Base-by-base conservation (phyloP, 305 asterid species). In the Stenogyne calaminthoides region DNA sequence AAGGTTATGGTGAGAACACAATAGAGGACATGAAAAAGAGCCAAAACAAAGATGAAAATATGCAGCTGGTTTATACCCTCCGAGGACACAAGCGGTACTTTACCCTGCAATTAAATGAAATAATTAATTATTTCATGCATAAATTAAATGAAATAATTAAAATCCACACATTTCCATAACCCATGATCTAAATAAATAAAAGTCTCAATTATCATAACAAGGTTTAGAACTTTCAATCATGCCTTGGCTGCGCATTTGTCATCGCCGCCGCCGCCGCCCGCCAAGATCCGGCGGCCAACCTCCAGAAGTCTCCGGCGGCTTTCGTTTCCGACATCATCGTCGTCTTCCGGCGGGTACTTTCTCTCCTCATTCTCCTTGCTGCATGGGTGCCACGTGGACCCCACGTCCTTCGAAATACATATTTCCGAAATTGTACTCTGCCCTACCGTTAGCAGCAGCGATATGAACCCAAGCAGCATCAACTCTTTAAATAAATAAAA, bases 401-500 rank as follows among this genome's bases (percentile, higher is more conserved):
- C 97, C 4, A 68, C 80, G 4, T 69, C 61, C 32, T 75, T 68
- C 0, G 97, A 77, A 72, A 92, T 84, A 52, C 98, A 92, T 56
- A 92, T 90, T 3, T 76, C 42, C 15, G 97, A 86, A 10, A 92
- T 92, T 46, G 80, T 79, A 15, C 78, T 58, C 72, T 90, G 96
- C 49, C 88, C 90, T 14, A 88, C 91, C 6, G 97, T 90, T 29
- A 92, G 80, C 44, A 92, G 86, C 84, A 92, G 62, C 25, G 98
- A 92, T 80, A 90, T 92, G 63, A 92, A 92, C 40, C 98, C 98
- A 77, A 92, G 74, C 80, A 92, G 84, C 98, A 92, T 92, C 78
- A 92, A 86, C 83, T 92, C 98, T 92, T 37, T 11, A 55, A 27
- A 7, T 5, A 36, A 5, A 7, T 7, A 27, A 37, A 40, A 42